Evolutionary conservation across 495 filamentous ascomycete species (phyloP).

Genomic region (Tetracladium setigerum): DNA sequence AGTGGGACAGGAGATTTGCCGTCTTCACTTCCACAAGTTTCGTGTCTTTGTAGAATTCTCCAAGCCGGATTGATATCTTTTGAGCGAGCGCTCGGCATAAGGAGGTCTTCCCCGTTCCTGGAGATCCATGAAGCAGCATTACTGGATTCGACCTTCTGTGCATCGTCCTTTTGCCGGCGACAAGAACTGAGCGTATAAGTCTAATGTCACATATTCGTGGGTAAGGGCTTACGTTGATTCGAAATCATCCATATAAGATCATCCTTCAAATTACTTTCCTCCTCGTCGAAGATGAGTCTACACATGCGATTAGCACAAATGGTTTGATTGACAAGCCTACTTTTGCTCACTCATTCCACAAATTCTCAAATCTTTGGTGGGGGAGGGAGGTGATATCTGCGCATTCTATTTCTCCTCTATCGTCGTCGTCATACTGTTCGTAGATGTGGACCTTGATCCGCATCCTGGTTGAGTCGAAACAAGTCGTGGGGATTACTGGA

Average conservation of each 20-base stretch:
- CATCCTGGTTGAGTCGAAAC: slow-evolving; percentile 1
- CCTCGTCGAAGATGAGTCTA: slow-evolving; percentile 41
- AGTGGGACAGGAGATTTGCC: slow-evolving; percentile 40
- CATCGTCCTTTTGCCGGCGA: slow-evolving; percentile 6
- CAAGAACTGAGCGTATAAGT: slow-evolving; percentile 20
- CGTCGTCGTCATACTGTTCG: background rate
- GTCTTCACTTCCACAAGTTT: slow-evolving; percentile 43
- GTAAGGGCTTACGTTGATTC: slow-evolving; percentile 31
- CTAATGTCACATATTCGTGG: slow-evolving; percentile 4
- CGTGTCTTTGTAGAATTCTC: slow-evolving; percentile 30
- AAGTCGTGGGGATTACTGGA: background rate
- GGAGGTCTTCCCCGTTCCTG: slow-evolving; percentile 46
- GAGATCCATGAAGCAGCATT: slow-evolving; percentile 42
- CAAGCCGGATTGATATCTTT: slow-evolving; percentile 45
- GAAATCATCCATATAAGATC: slow-evolving; percentile 33
- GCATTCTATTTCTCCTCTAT: slow-evolving; percentile 10
- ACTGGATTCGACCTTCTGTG: slow-evolving; percentile 19
- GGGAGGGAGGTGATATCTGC: slow-evolving; percentile 32
- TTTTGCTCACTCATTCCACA: slow-evolving; percentile 36
- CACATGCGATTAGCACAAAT: background rate
- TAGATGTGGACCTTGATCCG: slow-evolving; percentile 12
- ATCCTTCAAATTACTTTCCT: slow-evolving; percentile 23
- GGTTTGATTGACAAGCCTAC: background rate
- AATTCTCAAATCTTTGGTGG: slow-evolving; percentile 27
- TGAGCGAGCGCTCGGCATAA: slow-evolving; percentile 44